Evolutionary conservation across 805 yeast genomes (phyloP).

Genomic region (Schizosaccharomyces lindneri): DNA sequence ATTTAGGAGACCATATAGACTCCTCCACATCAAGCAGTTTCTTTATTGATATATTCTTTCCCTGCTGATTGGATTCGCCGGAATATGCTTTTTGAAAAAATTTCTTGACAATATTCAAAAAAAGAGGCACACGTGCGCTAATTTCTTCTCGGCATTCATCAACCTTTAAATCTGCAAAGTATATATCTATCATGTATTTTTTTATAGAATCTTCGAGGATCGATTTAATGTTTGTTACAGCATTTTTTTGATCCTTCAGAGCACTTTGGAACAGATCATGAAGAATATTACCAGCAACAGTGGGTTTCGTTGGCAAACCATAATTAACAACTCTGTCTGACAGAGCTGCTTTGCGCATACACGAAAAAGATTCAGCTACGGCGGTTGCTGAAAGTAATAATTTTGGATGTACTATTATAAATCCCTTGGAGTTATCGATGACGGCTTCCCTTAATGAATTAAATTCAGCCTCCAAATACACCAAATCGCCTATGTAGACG

Average conservation of each 20-base stretch:
- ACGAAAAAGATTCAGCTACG: slow-evolving; percentile 48
- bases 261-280: slow-evolving; percentile 53
- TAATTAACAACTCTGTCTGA: slow-evolving; percentile 31
- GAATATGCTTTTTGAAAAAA: slow-evolving; percentile 5
- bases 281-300: slow-evolving; percentile 59
- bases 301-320: slow-evolving; percentile 36
- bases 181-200: slow-evolving; percentile 11
- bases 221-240: slow-evolving; percentile 17
- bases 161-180: slow-evolving; percentile 4
- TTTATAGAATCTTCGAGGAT: slow-evolving; percentile 9
- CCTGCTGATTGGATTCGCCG: not conserved
- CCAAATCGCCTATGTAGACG: not conserved
- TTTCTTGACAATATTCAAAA: not conserved
- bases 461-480: not conserved
- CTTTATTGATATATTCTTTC: slow-evolving; percentile 21
- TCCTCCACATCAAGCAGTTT: slow-evolving; percentile 70
- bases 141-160: slow-evolving; percentile 2
- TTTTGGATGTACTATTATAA: slow-evolving; percentile 72
- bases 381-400: slow-evolving; percentile 55
- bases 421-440: slow-evolving; percentile 28
- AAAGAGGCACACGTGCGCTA: not conserved
- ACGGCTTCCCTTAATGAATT: not conserved
- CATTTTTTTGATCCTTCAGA: slow-evolving; percentile 18
- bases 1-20: slow-evolving; percentile 71
- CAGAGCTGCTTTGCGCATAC: slow-evolving; percentile 48